These are phyloP conservation scores for Boletus sp. DNA, from an alignment of 768 basidiomycete genomes.

Conservation along the genomic window DNA sequence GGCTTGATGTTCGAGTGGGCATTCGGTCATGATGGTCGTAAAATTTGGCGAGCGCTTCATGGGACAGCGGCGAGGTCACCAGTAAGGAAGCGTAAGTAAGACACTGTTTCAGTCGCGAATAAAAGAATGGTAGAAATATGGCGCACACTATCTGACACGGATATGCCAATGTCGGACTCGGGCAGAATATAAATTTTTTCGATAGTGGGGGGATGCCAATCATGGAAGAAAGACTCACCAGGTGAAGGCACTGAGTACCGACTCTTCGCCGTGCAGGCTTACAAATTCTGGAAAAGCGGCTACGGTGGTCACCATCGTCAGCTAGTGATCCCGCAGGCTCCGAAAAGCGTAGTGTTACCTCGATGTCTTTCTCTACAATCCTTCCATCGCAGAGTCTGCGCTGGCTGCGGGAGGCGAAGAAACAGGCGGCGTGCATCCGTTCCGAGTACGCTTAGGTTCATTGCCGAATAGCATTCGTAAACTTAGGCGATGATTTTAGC, in stretches of 20 bases:
- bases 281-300: not conserved
- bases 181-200: not conserved
- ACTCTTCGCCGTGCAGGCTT: constrained; percentile 5
- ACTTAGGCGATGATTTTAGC: not conserved
- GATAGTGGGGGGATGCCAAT: not conserved
- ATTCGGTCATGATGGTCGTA: constrained; percentile 21
- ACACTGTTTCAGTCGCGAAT: constrained; percentile 3
- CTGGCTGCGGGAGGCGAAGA: constrained; percentile 8
- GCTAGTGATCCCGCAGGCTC: not conserved
- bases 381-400: constrained; percentile 6
- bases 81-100: constrained; percentile 1
- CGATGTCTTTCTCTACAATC: constrained; percentile 3
- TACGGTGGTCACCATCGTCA: not conserved
- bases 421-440: not conserved
- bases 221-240: constrained; percentile 11
- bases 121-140: constrained; percentile 1
- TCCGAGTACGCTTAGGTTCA: not conserved
- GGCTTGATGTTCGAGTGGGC: constrained; percentile 4
- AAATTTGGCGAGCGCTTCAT: constrained; percentile 15
- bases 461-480: constrained; percentile 7
- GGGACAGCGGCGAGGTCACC: not conserved
- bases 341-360: not conserved
- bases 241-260: not conserved
- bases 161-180: constrained; percentile 2
- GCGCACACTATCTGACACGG: too few species aligned